These are phyloP conservation scores for Fallopia convolvulus DNA, from an alignment of 148 eudicot species.

Conservation along the genomic window DNA sequence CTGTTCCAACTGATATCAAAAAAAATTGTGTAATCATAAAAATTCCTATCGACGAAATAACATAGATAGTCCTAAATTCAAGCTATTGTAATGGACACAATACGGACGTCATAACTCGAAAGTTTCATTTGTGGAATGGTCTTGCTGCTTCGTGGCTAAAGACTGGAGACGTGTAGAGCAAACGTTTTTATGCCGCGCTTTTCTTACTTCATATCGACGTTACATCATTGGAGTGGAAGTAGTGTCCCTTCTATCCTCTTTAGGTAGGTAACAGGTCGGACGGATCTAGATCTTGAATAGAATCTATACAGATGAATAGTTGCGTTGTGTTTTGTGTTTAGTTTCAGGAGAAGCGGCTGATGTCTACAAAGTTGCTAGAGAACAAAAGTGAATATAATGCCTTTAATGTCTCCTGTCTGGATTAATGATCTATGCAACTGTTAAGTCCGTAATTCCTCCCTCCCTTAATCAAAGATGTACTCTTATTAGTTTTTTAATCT, in stretches of 20 bases:
- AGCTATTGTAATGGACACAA: neutral
- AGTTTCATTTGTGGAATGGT: too few relatives aligned
- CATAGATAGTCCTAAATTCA: neutral
- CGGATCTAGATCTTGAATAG: neutral
- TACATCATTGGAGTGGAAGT: neutral
- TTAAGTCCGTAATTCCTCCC: neutral
- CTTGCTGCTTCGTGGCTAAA: neutral
- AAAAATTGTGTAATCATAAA: neutral
- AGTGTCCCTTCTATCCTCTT: neutral
- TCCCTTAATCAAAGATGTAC: neutral
- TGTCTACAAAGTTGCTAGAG: neutral
- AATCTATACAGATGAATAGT: neutral
- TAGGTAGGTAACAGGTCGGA: neutral
- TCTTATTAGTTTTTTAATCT: neutral
- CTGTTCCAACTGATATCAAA: neutral
- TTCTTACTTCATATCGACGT: neutral
- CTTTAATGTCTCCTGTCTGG: neutral
- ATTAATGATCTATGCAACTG: slow-evolving; percentile 2
- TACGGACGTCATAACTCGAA: neutral
- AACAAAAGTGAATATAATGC: neutral
- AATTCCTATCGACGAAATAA: neutral
- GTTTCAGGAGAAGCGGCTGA: neutral
- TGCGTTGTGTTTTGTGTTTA: neutral
- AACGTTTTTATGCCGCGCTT: neutral
- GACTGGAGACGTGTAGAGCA: neutral